Conservation (phyloP, 2,329 filamentous ascomycete species). For the Colletotrichum sojae region DNA sequence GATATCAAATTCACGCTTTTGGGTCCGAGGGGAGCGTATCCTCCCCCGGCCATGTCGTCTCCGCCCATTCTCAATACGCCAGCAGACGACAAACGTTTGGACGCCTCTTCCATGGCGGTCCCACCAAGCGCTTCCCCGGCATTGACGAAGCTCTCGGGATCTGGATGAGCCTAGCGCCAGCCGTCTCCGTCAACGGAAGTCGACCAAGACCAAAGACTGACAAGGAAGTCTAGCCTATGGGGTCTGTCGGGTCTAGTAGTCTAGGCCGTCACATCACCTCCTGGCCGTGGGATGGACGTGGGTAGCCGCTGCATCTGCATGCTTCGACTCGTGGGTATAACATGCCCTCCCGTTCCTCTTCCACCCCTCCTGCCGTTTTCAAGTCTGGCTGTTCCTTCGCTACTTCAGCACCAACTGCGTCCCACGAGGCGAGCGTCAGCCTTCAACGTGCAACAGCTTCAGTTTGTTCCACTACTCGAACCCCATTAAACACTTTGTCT, state of each 20-base stretch:
- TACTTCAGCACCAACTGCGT: background rate
- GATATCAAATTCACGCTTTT: conserved; percentile 26
- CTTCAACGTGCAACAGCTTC: conserved; percentile 22
- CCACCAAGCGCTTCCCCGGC: conserved; percentile 8
- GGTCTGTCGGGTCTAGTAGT: conserved; percentile 13
- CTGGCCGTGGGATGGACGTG: background rate
- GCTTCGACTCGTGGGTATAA: conserved; percentile 16
- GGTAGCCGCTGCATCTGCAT: conserved; percentile 1
- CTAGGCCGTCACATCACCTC: conserved; percentile 5
- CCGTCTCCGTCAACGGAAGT: conserved; percentile 33
- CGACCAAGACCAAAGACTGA: conserved; percentile 7
- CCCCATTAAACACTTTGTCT: background rate
- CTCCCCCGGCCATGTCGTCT: conserved; percentile 20
- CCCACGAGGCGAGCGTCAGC: background rate
- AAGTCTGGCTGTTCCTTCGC: conserved; percentile 5
- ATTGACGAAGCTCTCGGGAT: background rate
- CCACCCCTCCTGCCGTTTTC: background rate
- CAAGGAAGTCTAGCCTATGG: conserved; percentile 8
- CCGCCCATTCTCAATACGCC: conserved; percentile 14
- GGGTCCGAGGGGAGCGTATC: conserved; percentile 15
- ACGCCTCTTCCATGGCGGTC: conserved; percentile 14
- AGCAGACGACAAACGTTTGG: conserved; percentile 16
- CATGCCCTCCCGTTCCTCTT: conserved; percentile 7
- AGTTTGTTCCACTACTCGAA: background rate
- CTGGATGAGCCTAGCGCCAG: conserved; percentile 32